Evolutionary conservation across 495 filamentous ascomycete genomes (phyloP).

Genomic region (Massariosphaeria phaeospora): DNA sequence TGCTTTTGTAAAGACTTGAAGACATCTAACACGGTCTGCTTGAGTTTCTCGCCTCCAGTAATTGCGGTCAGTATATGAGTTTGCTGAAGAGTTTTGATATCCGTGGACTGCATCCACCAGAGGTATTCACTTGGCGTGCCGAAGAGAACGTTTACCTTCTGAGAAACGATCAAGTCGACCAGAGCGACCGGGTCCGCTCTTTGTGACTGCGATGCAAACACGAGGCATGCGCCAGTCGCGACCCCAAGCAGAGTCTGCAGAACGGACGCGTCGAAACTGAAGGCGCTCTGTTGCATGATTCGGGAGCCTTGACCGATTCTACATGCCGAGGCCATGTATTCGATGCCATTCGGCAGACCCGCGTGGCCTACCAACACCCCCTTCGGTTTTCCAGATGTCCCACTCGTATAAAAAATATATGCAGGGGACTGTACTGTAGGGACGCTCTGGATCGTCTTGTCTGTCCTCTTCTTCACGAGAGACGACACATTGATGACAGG

Average conservation of each 20-base stretch:
- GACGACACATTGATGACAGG: conserved; percentile 1
- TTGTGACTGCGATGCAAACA: not conserved
- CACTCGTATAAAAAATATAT: not conserved
- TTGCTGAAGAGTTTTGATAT: not conserved
- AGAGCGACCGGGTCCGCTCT: not conserved
- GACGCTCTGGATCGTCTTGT: not conserved
- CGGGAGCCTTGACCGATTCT: not conserved
- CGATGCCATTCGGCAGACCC: not conserved
- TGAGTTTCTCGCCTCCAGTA: not conserved
- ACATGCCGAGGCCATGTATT: not conserved
- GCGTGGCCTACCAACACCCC: not conserved
- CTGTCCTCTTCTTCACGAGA: not conserved
- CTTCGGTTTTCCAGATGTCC: not conserved
- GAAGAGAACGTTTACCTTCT: not conserved
- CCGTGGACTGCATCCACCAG: not conserved
- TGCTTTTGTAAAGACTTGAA: not conserved
- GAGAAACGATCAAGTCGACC: not conserved
- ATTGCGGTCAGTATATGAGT: not conserved
- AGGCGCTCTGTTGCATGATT: not conserved
- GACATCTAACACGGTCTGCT: not conserved
- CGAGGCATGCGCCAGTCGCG: not conserved
- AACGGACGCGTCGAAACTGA: not conserved
- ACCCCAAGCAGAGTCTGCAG: not conserved
- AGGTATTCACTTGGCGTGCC: not conserved
- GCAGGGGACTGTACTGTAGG: not conserved